Conservation (phyloP, 176 grass and related monocot species). For the Juncus effusus region DNA sequence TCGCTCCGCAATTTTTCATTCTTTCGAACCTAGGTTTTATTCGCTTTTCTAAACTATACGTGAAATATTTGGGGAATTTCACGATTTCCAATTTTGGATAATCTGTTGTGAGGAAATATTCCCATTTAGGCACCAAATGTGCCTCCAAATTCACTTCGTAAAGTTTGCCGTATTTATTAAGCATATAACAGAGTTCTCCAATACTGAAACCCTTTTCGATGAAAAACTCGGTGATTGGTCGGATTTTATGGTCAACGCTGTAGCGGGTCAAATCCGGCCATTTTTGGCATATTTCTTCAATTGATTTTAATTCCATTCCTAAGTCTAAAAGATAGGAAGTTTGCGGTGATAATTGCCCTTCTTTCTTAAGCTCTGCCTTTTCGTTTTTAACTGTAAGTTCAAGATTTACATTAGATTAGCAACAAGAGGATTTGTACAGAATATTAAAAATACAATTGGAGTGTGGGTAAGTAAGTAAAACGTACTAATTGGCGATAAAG, state of each 20-base stretch:
- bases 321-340: conserved; percentile 13
- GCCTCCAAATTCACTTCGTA: conserved; percentile 72
- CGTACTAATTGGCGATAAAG: neutral
- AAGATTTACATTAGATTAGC: too few species aligned
- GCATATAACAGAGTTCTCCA: conserved; percentile 70
- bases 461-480: neutral
- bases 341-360: conserved; percentile 13
- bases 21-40: conserved; percentile 74
- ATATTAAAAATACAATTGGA: too few species aligned
- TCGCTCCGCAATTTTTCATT: conserved; percentile 32
- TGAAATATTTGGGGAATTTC: conserved; percentile 92
- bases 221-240: conserved; percentile 3
- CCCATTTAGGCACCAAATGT: conserved; percentile 78
- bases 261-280: neutral
- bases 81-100: conserved; percentile 76
- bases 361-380: neutral
- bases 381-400: neutral
- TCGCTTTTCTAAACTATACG: conserved; percentile 60
- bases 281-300: neutral
- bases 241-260: conserved; percentile 18
- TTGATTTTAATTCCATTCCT: conserved; percentile 11
- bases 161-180: conserved; percentile 63
- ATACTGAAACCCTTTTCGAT: conserved; percentile 47
- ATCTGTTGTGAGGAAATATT: conserved; percentile 72
- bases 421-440: too few species aligned